Base-by-base conservation (phyloP, 176 grass and related monocot genomes). In the Zoysia pacifica region DNA sequence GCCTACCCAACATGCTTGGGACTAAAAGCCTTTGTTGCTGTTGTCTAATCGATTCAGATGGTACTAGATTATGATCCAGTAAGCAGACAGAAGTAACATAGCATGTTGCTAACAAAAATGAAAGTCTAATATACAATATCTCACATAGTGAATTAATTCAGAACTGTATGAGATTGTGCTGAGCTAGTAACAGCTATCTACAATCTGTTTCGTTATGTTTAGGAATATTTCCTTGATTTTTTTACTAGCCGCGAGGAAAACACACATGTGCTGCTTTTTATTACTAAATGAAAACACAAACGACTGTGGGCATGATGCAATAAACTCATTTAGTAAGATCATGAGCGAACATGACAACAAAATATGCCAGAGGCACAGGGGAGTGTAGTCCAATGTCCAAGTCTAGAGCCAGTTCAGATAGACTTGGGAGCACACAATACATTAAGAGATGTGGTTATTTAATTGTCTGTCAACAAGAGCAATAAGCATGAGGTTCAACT, bases 341-440 rank as follows among this genome's bases (percentile, higher is more conserved):
- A 77, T 15, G 15, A 51, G 9, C 35, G 65, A 51, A 15, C 35
- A 64, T 65, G 48, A 11, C 49, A 54, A 6, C 14, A 50, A 52
- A 65, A 41, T 62, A 40, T 5, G 8, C 10, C 37, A 28, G n/a
- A 39, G 3, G 10, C 11, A n/a, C 11, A 78, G 19, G 14, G 13
- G 19, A 78, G 66, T 78, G 35, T 65, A 78, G 36, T 78, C 60
- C 19, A 48, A 19, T 53, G 48, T 67, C 62, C 48, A 78, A 53
- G 15, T 64, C 16, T 52, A 53, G 4, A 78, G 52, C 35, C 41
- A 78, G 65, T 3, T 20, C 9, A 49, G 18, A 50, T 10, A 41
- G 15, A 16, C 14, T 36, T 65, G 51, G 0, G 9, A 65, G 45
- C 15, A 77, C 62, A 50, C 1, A 64, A 2, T 64, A 36, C 64